These are phyloP conservation scores for Colletotrichum aenigma DNA, from an alignment of 2,329 filamentous ascomycete species.

Conservation along the genomic window DNA sequence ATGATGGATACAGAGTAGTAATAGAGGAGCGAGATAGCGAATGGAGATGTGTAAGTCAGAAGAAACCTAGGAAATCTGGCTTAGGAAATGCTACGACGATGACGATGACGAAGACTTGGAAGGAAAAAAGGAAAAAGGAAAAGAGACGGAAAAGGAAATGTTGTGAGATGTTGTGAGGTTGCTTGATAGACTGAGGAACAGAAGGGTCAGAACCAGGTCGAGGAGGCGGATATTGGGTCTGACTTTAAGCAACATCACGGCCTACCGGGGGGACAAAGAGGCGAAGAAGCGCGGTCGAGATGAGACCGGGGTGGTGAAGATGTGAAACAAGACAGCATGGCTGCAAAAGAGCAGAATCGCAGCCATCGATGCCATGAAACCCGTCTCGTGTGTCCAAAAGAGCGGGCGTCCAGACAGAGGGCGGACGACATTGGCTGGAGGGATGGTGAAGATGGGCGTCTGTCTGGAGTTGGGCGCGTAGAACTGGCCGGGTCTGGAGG, in stretches of 20 bases:
- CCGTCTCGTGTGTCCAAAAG: slow-evolving; percentile 53
- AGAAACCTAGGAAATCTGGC: slow-evolving; percentile 12
- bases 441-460: slow-evolving; percentile 44
- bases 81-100: slow-evolving; percentile 13
- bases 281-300: slow-evolving; percentile 26
- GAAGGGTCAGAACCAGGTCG: slow-evolving; percentile 12
- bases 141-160: slow-evolving; percentile 26
- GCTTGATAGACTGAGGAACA: slow-evolving; percentile 22
- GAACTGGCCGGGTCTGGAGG: slow-evolving; percentile 28
- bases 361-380: slow-evolving; percentile 53
- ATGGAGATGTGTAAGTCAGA: slow-evolving; percentile 2
- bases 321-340: slow-evolving; percentile 26
- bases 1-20: background rate
- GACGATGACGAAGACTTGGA: slow-evolving; percentile 8
- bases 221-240: slow-evolving; percentile 19
- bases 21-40: background rate
- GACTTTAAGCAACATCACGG: slow-evolving; percentile 22
- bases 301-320: slow-evolving; percentile 23
- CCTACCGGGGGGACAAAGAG: slow-evolving; percentile 18
- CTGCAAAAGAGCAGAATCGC: slow-evolving; percentile 25
- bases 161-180: slow-evolving; percentile 22
- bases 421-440: slow-evolving; percentile 56
- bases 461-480: slow-evolving; percentile 55
- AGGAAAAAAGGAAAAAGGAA: slow-evolving; percentile 24
- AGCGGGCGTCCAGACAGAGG: slow-evolving; percentile 35